Conservation (phyloP, 768 basidiomycete species). For the Harrya chromipes region DNA sequence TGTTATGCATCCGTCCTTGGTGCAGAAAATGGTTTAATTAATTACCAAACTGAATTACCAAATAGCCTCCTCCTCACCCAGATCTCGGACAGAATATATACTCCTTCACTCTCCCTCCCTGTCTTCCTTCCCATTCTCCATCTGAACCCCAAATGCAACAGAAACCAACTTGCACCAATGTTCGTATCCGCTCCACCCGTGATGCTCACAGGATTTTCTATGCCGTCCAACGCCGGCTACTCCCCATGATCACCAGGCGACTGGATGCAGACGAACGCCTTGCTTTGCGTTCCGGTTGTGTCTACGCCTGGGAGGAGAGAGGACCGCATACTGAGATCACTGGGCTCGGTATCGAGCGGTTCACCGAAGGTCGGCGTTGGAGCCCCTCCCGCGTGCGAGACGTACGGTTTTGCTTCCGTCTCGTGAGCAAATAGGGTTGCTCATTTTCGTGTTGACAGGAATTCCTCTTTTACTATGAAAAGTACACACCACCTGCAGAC, state of each 20-base stretch:
- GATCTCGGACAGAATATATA: conserved; percentile 36
- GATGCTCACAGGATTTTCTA: conserved; percentile 83
- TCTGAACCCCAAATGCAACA: conserved; percentile 50
- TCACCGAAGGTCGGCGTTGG: conserved; percentile 83
- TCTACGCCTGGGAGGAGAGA: conserved; percentile 72
- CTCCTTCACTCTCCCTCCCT: conserved; percentile 14
- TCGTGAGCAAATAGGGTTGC: not conserved
- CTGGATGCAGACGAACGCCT: conserved; percentile 75
- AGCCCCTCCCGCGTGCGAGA: conserved; percentile 82
- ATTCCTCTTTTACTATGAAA: conserved; percentile 84
- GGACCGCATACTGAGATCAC: conserved; percentile 71
- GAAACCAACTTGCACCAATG: conserved; percentile 62
- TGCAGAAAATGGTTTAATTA: conserved; percentile 36
- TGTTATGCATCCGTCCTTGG: conserved; percentile 14
- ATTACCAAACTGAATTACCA: conserved; percentile 35
- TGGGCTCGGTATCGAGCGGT: conserved; percentile 79
- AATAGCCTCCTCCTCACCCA: conserved; percentile 24
- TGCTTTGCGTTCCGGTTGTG: conserved; percentile 43
- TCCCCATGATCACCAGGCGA: conserved; percentile 73
- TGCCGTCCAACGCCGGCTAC: conserved; percentile 57
- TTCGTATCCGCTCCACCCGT: conserved; percentile 71
- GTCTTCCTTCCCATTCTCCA: conserved; percentile 11
- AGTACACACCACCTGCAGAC: conserved; percentile 51
- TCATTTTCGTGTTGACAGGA: conserved; percentile 47
- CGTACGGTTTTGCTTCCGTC: conserved; percentile 40